Percentiles rank a stretch among this genome's conserved stretches.
phyloP scores from a whole-genome alignment of 441 rosid genomes.

The Syzygium syzygioides region DNA sequence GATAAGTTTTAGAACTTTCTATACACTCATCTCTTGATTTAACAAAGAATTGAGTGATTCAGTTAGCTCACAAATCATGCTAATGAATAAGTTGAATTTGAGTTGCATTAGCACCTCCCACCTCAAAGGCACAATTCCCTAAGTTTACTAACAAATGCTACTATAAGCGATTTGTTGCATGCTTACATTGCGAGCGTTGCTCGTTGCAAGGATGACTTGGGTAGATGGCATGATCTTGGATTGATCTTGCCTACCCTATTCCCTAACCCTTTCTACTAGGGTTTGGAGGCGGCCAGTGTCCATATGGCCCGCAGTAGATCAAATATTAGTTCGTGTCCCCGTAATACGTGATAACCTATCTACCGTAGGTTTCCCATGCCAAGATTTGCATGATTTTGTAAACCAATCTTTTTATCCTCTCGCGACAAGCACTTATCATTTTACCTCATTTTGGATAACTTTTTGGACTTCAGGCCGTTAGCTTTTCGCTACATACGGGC shows the following conservation, averaged over 20 bases:
- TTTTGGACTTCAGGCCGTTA: not conserved
- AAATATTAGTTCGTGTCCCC: not conserved
- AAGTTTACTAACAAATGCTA: not conserved
- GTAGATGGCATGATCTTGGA: not conserved
- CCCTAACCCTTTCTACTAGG: not conserved
- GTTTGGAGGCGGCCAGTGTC: not conserved
- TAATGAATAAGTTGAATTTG: not conserved
- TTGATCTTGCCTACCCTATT: not conserved
- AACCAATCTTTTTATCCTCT: not conserved
- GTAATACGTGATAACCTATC: not conserved
- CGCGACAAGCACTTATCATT: not conserved
- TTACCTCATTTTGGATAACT: not conserved
- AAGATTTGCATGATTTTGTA: not conserved
- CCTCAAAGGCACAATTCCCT: not conserved
- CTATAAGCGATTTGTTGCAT: not conserved
- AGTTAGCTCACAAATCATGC: not conserved
- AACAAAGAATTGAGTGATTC: not conserved
- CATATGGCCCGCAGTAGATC: accelerated
- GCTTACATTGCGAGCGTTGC: not conserved
- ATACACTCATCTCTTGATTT: too few species aligned
- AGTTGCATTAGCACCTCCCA: not conserved
- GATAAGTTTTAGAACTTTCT: too few species aligned
- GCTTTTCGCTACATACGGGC: not conserved
- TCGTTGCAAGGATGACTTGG: not conserved
- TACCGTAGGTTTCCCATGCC: not conserved